Evolutionary conservation across 2,329 filamentous ascomycete genomes (phyloP), one percentile per base, ranked within the genome.

Genomic region (Sphaerulina vaccinii): DNA sequence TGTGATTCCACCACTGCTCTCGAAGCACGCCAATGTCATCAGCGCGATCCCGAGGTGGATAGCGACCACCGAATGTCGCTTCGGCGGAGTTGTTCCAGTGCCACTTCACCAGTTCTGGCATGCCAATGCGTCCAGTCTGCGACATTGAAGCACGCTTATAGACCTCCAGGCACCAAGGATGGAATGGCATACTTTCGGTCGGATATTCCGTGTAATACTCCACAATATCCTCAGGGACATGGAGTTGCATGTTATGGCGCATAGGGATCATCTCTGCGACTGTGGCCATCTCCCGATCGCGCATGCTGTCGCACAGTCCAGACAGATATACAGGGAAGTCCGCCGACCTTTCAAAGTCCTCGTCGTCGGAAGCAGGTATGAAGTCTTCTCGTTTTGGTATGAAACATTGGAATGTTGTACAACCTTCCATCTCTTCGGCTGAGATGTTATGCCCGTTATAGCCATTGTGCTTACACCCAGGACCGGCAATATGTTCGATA

Each of bases 401-500:
- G 1, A 61, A 45, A 29, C 37, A 54, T 32, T 58, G 57, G n/a
- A 32, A 39, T 6, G 52, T 56, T 0, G 38, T 43, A 40, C 44
- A 51, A 18, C 27, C 39, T 35, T 37, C 24, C 50, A 58, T 58
- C n/a, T 59, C 59, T 18, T 52, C 42, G 5, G 42, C 19, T 3
- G 45, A 42, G 27, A 61, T 55, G 3, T n/a, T 4, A 13, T 55
- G 13, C 1, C 57, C 59, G 22, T 13, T 54, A 49, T 58, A 57
- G 22, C 43, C 57, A 22, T 44, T 44, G 18, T 10, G 10, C 1
- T 27, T 24, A 32, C 57, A 56, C 1, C 24, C 21, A 1, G 52
- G 55, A 0, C 57, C 57, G 2, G 57, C 55, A 27, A 59, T 43
- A 44, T 59, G 57, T 35, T 59, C 57, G 8, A 35, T 15, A 19